Conservation (phyloP, 1,284 basidiomycete genomes). For the Amylostereum chailletii region DNA sequence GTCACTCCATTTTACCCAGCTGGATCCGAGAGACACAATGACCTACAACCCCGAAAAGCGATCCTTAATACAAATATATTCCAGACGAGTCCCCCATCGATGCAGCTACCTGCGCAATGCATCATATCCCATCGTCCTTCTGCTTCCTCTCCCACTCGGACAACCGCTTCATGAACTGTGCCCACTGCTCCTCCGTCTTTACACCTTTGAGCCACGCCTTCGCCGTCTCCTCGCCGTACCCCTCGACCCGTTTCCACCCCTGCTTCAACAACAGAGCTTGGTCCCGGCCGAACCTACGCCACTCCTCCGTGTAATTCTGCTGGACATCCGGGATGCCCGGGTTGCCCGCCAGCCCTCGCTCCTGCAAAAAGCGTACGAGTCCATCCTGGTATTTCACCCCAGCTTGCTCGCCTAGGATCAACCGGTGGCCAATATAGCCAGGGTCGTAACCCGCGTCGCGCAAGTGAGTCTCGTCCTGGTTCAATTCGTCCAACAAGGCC, state of each 20-base stretch:
- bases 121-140: conserved; percentile 21
- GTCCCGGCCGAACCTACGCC: conserved; percentile 30
- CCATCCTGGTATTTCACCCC: conserved; percentile 40
- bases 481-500: conserved; percentile 32
- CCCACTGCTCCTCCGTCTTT: conserved; percentile 37
- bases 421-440: conserved; percentile 38
- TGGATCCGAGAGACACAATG: too few species aligned
- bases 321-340: conserved; percentile 32
- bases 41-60: too few species aligned
- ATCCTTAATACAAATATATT: too few species aligned
- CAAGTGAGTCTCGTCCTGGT: conserved; percentile 29
- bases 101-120: too few species aligned
- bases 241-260: conserved; percentile 38
- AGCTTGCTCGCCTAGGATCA: conserved; percentile 27
- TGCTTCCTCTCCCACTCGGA: conserved; percentile 37
- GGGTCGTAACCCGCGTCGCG: conserved; percentile 35
- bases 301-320: conserved; percentile 37
- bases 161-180: conserved; percentile 34
- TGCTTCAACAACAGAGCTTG: conserved; percentile 26
- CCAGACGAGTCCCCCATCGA: too few species aligned
- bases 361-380: conserved; percentile 35
- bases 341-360: conserved; percentile 14
- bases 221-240: conserved; percentile 21
- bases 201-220: conserved; percentile 28
- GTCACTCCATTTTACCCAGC: too few species aligned